These are phyloP conservation scores for Hypoxylon trugodes DNA, from an alignment of 495 filamentous ascomycete genomes.

Conservation along the genomic window DNA sequence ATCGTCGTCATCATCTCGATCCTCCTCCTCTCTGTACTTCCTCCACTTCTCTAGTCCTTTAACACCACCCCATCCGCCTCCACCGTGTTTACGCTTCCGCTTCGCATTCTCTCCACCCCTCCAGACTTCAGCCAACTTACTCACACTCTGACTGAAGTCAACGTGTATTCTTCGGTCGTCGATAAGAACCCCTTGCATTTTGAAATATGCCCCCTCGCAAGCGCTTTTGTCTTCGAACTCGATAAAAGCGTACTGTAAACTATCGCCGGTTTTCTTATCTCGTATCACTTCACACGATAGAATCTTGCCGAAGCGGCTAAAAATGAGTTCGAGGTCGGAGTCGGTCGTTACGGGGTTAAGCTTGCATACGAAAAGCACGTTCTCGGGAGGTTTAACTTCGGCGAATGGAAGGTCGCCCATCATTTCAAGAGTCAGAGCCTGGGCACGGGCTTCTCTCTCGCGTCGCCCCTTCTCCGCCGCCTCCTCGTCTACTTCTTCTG, in stretches of 20 bases:
- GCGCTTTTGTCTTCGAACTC: slow-evolving; percentile 92
- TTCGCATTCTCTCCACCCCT: slow-evolving; percentile 86
- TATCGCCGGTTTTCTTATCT: slow-evolving; percentile 92
- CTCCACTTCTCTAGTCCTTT: slow-evolving; percentile 85
- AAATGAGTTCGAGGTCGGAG: slow-evolving; percentile 93
- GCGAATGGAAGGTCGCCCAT: slow-evolving; percentile 97
- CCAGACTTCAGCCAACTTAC: slow-evolving; percentile 90
- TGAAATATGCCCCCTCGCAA: slow-evolving; percentile 96
- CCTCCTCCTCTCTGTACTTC: slow-evolving; percentile 83
- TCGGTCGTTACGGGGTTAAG: slow-evolving; percentile 95
- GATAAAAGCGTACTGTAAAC: slow-evolving; percentile 96
- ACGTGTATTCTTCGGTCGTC: slow-evolving; percentile 98
- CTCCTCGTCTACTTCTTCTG: slow-evolving; percentile 69
- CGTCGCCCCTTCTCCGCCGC: slow-evolving; percentile 84
- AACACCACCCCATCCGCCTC: slow-evolving; percentile 93
- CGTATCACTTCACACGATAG: slow-evolving; percentile 96
- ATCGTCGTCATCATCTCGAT: slow-evolving; percentile 52
- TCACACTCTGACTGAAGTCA: slow-evolving; percentile 97
- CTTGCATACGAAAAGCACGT: slow-evolving; percentile 98
- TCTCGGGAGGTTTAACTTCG: slow-evolving; percentile 97
- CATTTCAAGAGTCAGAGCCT: slow-evolving; percentile 96
- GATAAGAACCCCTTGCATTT: slow-evolving; percentile 96
- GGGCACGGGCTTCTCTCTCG: slow-evolving; percentile 91
- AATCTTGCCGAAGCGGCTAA: slow-evolving; percentile 95
- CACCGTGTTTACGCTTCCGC: slow-evolving; percentile 75